Evolutionary conservation across 495 filamentous ascomycete species (phyloP), one percentile per base, ranked within the genome.

Genomic region (Daldinia grandis): DNA sequence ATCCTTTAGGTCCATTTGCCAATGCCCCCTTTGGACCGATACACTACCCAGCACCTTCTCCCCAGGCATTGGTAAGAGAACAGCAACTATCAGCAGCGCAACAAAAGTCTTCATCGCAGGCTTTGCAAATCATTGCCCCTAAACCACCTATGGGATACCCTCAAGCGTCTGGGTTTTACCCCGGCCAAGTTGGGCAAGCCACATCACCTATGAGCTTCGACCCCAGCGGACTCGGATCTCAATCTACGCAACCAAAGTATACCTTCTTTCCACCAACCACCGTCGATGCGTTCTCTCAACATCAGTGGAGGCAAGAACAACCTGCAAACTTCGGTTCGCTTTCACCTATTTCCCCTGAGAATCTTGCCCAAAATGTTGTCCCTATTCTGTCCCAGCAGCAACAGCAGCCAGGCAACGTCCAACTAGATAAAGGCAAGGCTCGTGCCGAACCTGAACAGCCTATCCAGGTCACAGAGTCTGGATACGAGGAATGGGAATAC

Each of bases 1-100:
- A 95, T 63, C 93, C 94, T 8, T 81, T 94, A 58, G 89, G 90
- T 3, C 81, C 88, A n/a, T 84, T 83, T 35, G 79, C 81, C 27
- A 74, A 78, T 31, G 68, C 76, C 44, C 62, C 71, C 25, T 79
- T 80, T 71, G 75, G 76, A 47, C 74, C 78, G 21, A 67, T 78
- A 35, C 78, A 78, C 28, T 79, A 74, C 38, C 76, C 73, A 24
- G 73, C 65, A 7, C 69, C 76, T 12, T 74, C 72, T 42, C 67
- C 76, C 33, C 68, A 78, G 24, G 66, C 62, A 10, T 37, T 77
- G 37, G 70, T 76, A 25, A 73, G 75, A 59, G 74, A 78, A 42
- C 73, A 77, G 57, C 75, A 77, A 27, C 42, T 78, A 28, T 76
- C 79, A 24, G 78, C 75, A 44, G 73, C 81, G 17, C 78, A 78